A percentile compares a stretch with the other conserved stretches of the same genome.
These are phyloP conservation scores for Sphaerobolus stellatus DNA, from an alignment of 1,284 basidiomycete species.

Conservation along the genomic window DNA sequence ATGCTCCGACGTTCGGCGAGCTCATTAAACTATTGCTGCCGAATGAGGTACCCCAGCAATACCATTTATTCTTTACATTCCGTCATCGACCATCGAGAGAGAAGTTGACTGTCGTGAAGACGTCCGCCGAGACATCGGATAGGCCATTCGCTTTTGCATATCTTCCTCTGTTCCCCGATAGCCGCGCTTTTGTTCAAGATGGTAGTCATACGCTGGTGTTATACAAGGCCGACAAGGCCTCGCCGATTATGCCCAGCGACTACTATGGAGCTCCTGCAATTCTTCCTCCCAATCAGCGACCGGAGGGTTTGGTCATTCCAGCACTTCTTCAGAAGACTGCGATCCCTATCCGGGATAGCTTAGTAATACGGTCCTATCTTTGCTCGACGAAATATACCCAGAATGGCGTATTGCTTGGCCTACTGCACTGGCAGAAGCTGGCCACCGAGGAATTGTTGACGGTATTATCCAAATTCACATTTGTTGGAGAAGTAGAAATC, in stretches of 20 bases:
- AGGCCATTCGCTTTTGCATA: slow-evolving; percentile 91
- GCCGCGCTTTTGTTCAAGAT: slow-evolving; percentile 84
- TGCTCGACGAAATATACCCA: slow-evolving; percentile 94
- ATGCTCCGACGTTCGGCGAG: slow-evolving; percentile 89
- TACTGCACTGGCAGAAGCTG: slow-evolving; percentile 83
- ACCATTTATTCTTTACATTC: slow-evolving; percentile 95
- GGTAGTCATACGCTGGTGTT: slow-evolving; percentile 85
- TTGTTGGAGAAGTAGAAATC: slow-evolving; percentile 90
- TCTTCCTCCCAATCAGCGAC: slow-evolving; percentile 51
- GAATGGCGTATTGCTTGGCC: slow-evolving; percentile 79
- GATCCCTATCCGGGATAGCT: slow-evolving; percentile 71
- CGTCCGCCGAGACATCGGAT: slow-evolving; percentile 48
- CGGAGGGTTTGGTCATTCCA: slow-evolving; percentile 59
- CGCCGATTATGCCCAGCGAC: slow-evolving; percentile 58
- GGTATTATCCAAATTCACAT: slow-evolving; percentile 84
- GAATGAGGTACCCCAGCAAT: slow-evolving; percentile 65
- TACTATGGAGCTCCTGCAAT: slow-evolving; percentile 72
- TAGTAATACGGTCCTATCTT: slow-evolving; percentile 84
- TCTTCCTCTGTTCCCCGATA: slow-evolving; percentile 82
- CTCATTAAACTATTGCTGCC: slow-evolving; percentile 87
- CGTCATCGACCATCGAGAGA: slow-evolving; percentile 69
- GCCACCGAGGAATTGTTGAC: slow-evolving; percentile 66
- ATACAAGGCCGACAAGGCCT: slow-evolving; percentile 74
- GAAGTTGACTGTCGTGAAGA: slow-evolving; percentile 39
- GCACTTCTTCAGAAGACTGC: slow-evolving; percentile 65